Evolutionary conservation across 306 rosid species (phyloP).

Genomic region (Inga laurina): DNA sequence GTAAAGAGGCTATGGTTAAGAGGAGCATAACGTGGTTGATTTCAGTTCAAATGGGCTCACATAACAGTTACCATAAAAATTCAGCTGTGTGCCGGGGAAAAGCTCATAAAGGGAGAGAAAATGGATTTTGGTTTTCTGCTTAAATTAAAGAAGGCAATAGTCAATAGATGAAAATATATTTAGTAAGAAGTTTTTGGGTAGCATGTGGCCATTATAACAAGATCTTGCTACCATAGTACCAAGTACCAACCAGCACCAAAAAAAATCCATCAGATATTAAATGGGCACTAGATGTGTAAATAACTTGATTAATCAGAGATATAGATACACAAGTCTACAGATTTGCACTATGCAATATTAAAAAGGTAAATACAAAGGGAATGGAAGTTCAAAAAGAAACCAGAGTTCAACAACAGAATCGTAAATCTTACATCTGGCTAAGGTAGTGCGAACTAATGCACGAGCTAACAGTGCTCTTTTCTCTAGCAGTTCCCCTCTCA

Average conservation of each 20-base stretch:
- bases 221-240: background rate
- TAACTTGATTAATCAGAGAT: slow-evolving; percentile 7
- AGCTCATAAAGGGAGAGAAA: background rate
- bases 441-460: slow-evolving; percentile 79
- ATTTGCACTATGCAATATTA: background rate
- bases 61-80: slow-evolving; percentile 1
- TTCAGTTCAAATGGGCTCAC: slow-evolving; percentile 3
- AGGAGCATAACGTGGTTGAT: slow-evolving; percentile 17
- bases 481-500: slow-evolving; percentile 56
- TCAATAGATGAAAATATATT: background rate
- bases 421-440: slow-evolving; percentile 76
- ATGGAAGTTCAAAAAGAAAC: background rate
- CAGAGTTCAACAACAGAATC: slow-evolving; percentile 6
- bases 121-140: background rate
- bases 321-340: background rate
- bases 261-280: background rate
- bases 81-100: background rate
- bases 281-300: background rate
- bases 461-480: slow-evolving; percentile 81
- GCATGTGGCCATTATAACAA: background rate
- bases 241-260: background rate
- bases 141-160: background rate
- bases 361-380: slow-evolving; percentile 2
- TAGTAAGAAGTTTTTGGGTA: background rate
- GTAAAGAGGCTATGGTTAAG: background rate